Evolutionary conservation across 192 early-diverging fungal genomes (phyloP).

Genomic region (Backusella sp.): DNA sequence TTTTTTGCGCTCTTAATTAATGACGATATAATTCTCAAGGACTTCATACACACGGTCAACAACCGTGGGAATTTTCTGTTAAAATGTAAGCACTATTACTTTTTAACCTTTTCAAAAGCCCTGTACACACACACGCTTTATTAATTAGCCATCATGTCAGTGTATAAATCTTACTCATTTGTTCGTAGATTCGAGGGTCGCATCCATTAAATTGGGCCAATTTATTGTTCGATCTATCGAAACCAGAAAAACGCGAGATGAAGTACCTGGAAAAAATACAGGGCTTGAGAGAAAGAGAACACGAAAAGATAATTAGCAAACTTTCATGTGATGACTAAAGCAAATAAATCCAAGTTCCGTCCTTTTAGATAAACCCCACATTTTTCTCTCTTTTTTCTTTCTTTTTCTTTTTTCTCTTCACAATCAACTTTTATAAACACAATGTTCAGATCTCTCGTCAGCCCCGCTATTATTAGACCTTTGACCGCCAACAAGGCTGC

Average conservation of each 20-base stretch:
- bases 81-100: neutral
- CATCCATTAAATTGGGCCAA: neutral
- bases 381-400: neutral
- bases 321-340: constrained; percentile 7
- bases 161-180: neutral
- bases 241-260: neutral
- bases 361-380: constrained; percentile 7
- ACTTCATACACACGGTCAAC: neutral
- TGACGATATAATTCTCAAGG: neutral
- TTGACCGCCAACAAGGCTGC: constrained; percentile 23
- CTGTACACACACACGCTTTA: neutral
- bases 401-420: neutral
- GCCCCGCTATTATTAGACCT: constrained; percentile 28
- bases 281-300: neutral
- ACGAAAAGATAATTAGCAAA: neutral
- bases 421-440: neutral
- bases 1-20: neutral
- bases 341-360: constrained; percentile 1
- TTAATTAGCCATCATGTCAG: neutral
- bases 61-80: neutral
- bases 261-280: neutral
- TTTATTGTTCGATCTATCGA: neutral
- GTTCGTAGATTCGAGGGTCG: neutral
- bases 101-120: neutral
- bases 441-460: constrained; percentile 27